Conservation (phyloP, 192 early-diverging fungal species). For the Backusella circina region DNA sequence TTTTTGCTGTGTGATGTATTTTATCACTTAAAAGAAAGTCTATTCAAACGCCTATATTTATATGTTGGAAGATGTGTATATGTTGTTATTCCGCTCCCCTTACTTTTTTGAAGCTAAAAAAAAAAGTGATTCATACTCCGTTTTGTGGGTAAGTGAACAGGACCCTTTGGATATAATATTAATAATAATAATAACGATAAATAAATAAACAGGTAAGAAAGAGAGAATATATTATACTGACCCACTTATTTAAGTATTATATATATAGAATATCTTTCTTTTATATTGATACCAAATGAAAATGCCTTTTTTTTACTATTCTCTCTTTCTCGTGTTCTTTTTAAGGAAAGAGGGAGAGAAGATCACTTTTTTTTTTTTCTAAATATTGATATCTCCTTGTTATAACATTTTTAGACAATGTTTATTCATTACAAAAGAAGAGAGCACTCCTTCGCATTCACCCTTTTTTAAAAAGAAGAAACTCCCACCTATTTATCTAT, state of each 20-base stretch:
- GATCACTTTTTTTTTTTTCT: background rate
- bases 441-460: background rate
- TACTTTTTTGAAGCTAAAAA: background rate
- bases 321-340: background rate
- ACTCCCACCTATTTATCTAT: too few species aligned
- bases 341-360: background rate
- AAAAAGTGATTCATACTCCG: background rate
- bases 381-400: background rate
- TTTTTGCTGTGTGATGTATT: too few species aligned
- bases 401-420: background rate
- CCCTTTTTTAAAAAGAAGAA: background rate
- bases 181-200: background rate
- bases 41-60: too few species aligned
- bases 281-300: too few species aligned
- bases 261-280: too few species aligned
- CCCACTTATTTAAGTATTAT: too few species aligned
- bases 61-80: too few species aligned
- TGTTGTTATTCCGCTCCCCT: background rate
- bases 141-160: background rate
- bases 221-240: too few species aligned
- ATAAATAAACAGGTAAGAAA: background rate
- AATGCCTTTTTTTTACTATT: background rate
- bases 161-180: background rate
- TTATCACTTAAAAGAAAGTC: too few species aligned
- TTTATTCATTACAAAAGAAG: background rate